These are phyloP conservation scores for Parsonsia alboflavescens DNA, from an alignment of 257 asterid genomes.

Conservation along the genomic window DNA sequence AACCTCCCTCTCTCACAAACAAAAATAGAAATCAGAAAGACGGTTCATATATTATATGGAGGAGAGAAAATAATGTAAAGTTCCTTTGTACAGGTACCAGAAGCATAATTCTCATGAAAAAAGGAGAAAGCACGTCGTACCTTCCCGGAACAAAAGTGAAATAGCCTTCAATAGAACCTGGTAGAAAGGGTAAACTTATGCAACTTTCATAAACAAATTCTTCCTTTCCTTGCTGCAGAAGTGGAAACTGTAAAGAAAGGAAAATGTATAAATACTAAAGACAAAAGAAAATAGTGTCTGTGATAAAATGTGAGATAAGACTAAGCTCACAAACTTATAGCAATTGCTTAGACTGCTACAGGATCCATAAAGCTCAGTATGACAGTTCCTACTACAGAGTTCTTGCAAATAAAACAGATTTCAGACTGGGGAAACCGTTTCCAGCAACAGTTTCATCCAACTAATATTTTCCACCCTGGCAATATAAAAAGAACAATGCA, in stretches of 20 bases:
- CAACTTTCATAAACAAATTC: conserved; percentile 87
- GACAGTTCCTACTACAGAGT: neutral
- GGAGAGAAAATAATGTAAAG: neutral
- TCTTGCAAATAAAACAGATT: neutral
- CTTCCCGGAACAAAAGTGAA: conserved; percentile 94
- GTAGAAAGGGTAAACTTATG: conserved; percentile 34
- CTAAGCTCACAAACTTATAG: neutral
- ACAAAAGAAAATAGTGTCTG: neutral
- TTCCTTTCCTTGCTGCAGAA: conserved; percentile 61
- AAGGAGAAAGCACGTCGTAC: conserved; percentile 27
- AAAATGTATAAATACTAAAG: neutral
- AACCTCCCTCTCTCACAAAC: neutral
- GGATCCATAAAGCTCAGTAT: neutral
- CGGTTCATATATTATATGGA: neutral
- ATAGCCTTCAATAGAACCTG: conserved; percentile 77
- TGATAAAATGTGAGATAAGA: neutral
- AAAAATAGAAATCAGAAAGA: neutral
- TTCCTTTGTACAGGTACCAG: neutral
- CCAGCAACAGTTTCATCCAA: no score
- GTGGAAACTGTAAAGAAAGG: conserved; percentile 59
- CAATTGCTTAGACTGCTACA: neutral
- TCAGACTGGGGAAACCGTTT: no score
- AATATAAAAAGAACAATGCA: no score
- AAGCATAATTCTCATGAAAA: neutral
- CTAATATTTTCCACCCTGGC: no score